phyloP scores from a whole-genome alignment of 2,329 filamentous ascomycete genomes.

The Pleochaeta shiraiana region DNA sequence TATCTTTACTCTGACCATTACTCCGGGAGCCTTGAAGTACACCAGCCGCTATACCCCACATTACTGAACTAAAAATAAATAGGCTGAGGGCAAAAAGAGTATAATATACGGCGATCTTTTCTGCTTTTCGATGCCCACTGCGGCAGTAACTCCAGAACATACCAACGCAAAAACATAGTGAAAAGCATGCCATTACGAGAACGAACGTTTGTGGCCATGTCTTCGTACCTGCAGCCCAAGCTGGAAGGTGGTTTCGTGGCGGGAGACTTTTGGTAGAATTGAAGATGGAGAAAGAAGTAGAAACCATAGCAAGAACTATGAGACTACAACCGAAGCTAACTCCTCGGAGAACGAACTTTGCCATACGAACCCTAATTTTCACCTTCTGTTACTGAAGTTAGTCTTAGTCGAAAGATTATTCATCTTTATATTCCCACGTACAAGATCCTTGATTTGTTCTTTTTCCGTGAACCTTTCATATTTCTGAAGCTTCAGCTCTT shows the following conservation, averaged over 20 bases:
- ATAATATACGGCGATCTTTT: slow-evolving; percentile 91
- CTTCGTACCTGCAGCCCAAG: slow-evolving; percentile 64
- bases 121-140: slow-evolving; percentile 69
- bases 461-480: slow-evolving; percentile 62
- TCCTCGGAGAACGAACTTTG: slow-evolving; percentile 84
- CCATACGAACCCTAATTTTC: slow-evolving; percentile 75
- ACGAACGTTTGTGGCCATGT: slow-evolving; percentile 81
- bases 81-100: slow-evolving; percentile 82
- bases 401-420: background rate
- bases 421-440: slow-evolving; percentile 35
- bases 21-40: slow-evolving; percentile 60
- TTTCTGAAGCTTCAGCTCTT: slow-evolving; percentile 76
- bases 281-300: slow-evolving; percentile 80
- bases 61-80: slow-evolving; percentile 80
- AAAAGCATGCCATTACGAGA: slow-evolving; percentile 57
- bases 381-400: too few relatives aligned
- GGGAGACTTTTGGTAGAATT: slow-evolving; percentile 61
- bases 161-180: slow-evolving; percentile 53
- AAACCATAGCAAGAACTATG: slow-evolving; percentile 80
- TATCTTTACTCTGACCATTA: slow-evolving; percentile 56
- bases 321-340: slow-evolving; percentile 95
- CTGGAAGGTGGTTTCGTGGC: slow-evolving; percentile 53
- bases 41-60: slow-evolving; percentile 78
- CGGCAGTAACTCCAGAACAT: slow-evolving; percentile 76
- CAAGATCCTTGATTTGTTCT: slow-evolving; percentile 69